Conservation (phyloP, 2,329 filamentous ascomycete species). For the Coleophoma eucalyptorum region DNA sequence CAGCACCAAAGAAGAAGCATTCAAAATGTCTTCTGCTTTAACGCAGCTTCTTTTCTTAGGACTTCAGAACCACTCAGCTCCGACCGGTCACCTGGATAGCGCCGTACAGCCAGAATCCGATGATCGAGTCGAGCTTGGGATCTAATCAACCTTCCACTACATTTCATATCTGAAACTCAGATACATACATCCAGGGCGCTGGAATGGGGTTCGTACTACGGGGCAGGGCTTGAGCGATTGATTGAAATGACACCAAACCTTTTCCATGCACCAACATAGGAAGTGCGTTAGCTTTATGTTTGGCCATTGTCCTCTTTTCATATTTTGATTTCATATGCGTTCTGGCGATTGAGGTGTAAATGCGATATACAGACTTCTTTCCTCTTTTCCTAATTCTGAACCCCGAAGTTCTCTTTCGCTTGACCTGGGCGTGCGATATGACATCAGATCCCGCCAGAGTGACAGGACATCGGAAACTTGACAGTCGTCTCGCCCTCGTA, state of each 20-base stretch:
- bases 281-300: no score
- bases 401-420: neutral
- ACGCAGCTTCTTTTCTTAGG: constrained; percentile 4
- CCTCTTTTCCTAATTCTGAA: neutral
- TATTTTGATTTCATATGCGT: neutral
- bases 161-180: neutral
- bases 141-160: neutral
- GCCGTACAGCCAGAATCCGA: neutral
- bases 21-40: constrained; percentile 69
- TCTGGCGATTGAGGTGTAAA: constrained; percentile 2
- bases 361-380: neutral
- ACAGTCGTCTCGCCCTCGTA: no score
- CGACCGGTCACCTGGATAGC: neutral
- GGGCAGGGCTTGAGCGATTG: constrained; percentile 1
- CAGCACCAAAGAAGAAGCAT: constrained; percentile 72
- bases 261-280: no score
- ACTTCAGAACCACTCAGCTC: neutral
- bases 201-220: neutral
- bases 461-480: no score
- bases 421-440: no score
- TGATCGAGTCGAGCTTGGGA: neutral
- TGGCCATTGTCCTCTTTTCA: no score
- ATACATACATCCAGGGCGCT: constrained; percentile 1
- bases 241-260: neutral
- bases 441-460: no score